These are phyloP conservation scores for Trifolium pratense DNA, from an alignment of 306 rosid species.

Conservation along the genomic window DNA sequence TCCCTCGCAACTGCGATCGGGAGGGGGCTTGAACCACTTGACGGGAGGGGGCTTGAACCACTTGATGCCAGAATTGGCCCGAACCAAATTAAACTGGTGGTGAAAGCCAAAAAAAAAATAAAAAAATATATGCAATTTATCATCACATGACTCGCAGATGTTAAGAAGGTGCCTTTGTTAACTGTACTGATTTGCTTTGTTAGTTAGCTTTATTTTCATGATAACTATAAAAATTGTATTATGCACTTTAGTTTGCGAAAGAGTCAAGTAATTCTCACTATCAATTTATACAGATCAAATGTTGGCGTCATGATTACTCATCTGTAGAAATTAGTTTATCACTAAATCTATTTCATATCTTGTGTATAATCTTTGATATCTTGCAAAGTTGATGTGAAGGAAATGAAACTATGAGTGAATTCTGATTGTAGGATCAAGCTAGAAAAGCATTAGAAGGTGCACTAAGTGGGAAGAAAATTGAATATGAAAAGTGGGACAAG, in stretches of 20 bases:
- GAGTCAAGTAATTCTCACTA: conserved; percentile 5
- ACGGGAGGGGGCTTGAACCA: too few species aligned
- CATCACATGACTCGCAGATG: background rate
- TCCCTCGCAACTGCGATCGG: too few species aligned
- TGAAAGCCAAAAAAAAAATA: too few species aligned
- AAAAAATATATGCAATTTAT: too few species aligned
- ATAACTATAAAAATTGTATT: background rate
- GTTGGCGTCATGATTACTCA: background rate
- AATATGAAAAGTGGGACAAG: conserved; percentile 85
- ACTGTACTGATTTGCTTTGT: conserved; percentile 11
- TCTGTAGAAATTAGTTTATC: conserved; percentile 21
- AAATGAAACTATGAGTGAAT: conserved; percentile 25
- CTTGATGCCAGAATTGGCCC: too few species aligned
- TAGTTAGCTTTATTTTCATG: conserved; percentile 25
- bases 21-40: too few species aligned
- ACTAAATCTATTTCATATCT: conserved; percentile 17
- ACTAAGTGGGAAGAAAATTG: conserved; percentile 89
- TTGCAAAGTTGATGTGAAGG: conserved; percentile 2
- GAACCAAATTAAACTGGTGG: too few species aligned
- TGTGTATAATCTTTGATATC: conserved; percentile 4
- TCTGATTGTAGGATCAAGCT: conserved; percentile 76
- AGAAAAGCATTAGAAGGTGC: conserved; percentile 96
- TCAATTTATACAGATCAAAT: conserved; percentile 33
- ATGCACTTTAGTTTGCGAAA: conserved; percentile 30
- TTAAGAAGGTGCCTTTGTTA: conserved; percentile 19